Base-by-base conservation (phyloP, 1,139 yeast species). In the Hemisphaericaspora xylofermentans region DNA sequence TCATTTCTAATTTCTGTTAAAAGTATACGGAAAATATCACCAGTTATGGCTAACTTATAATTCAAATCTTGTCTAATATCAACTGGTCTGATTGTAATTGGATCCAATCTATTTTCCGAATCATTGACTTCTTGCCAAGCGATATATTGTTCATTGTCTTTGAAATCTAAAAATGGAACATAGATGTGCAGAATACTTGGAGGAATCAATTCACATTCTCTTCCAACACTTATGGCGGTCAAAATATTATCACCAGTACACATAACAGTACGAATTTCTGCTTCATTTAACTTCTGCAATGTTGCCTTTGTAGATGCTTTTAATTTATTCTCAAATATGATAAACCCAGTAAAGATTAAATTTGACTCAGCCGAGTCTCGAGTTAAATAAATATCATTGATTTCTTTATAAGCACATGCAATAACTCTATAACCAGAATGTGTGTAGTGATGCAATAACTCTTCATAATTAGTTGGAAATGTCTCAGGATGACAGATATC, bases 221-320 rank as follows among this genome's bases (percentile, higher is more conserved):
- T 76, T 2, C 88, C 96, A 18, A 93, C 98, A 63, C 96, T 86
- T 19, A 94, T 80, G 0, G 98, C 98, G 0, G 99, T 93, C 46
- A 93, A 70, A 13, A 93, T 80, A 57, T 93, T 93, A 60, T 93
- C 99, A 40, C 99, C 99, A 0, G 98, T 93, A 61, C 98, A 94
- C 98, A 93, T 94, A 19, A 89, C 71, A 0, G 95, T 87, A 51
- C 98, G 72, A 42, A 93, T 76, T 31, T 78, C 71, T 0, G 98
- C 97, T 12, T 60, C 54, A 31, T 66, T 66, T 41, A 93, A 70
- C 45, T 77, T 74, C 14, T 63, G 54, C 44, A 93, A 74, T 0
- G 91, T 88, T 0, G 68, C 64, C 5, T 74, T 71, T 0, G 96
- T 86, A 0, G 84, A 68, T 1, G 74, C 65, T 57, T 93, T 93